Evolutionary conservation across 352 stramenopile genomes (phyloP), one percentile per base, ranked within the genome.

Genomic region (Globisporangium recalcitrans): DNA sequence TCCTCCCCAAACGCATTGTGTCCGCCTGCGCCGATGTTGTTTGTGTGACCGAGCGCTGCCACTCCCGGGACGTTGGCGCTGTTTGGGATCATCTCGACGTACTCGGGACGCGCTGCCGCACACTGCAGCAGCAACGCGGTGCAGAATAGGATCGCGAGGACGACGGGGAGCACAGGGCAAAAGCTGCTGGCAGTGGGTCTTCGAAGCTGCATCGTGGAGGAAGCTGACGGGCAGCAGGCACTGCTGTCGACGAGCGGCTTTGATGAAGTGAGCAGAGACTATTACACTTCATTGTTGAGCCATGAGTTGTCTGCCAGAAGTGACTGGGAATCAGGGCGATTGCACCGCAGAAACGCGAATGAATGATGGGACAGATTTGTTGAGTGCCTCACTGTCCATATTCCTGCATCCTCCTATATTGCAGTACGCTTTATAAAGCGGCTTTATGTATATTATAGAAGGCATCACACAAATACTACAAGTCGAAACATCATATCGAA

Each of bases 51-150:
- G 36, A 82, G 54, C 3, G 71, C 73, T 0, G 27, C 19, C 4
- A 71, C 60, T 11, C 61, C 60, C 1, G 60, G 34, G 1, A 81
- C 69, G 51, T 78, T 82, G 42, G 24, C 67, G 51, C 71, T 69
- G 27, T 80, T 82, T 1, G 74, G 74, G 22, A 82, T 52, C 26
- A 46, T 46, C 52, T 58, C 52, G n/a, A 58, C n/a, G 31, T 31
- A 58, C n/a, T 58, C 52, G n/a, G 52, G 47, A 14, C 52, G 52
- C 3, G 52, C 29, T 14, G 29, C 10, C n/a, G n/a, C 22, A 11
- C 32, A 8, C 14, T 21, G 36, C 36, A 21, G 47, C 14, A 44
- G 47, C 1, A 21, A 13, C 2, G 47, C 4, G 11, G 22, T 4
- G 47, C 24, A 52, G 22, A 21, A 16, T 9, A 13, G 22, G 22